These are phyloP conservation scores for Babesia sp. DNA, from an alignment of 169 alveolate genomes.

Conservation along the genomic window DNA sequence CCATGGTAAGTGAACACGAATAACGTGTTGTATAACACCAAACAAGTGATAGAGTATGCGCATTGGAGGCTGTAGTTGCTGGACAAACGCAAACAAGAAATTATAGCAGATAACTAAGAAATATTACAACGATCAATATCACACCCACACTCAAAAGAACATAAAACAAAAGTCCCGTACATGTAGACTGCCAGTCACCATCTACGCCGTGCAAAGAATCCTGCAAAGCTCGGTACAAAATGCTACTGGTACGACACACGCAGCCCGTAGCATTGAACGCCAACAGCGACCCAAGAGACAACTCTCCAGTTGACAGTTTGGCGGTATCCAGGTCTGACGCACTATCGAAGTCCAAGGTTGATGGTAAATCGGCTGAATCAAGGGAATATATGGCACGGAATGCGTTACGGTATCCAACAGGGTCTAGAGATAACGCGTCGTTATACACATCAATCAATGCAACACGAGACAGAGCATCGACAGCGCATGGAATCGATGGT, in stretches of 20 bases:
- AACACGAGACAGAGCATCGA: background rate
- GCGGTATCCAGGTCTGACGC: background rate
- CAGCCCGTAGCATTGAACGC: constrained; percentile 34
- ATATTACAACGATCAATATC: too few species aligned
- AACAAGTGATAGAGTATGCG: background rate
- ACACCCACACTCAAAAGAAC: constrained; percentile 5
- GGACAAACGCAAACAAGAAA: background rate
- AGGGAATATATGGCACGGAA: constrained; percentile 16
- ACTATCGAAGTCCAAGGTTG: background rate
- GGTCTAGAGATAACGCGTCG: constrained; percentile 20
- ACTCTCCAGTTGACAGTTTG: background rate
- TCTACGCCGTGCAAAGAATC: constrained; percentile 20
- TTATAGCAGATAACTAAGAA: background rate
- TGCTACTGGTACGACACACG: constrained; percentile 16
- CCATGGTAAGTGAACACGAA: constrained; percentile 11
- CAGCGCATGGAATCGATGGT: constrained; percentile 6
- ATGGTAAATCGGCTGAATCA: background rate
- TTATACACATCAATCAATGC: constrained; percentile 29
- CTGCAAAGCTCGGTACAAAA: constrained; percentile 9
- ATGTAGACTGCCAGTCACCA: constrained; percentile 6
- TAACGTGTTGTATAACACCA: constrained; percentile 12
- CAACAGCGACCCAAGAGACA: background rate
- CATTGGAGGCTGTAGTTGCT: background rate
- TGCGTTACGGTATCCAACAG: constrained; percentile 6
- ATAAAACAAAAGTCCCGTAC: background rate